Evolutionary conservation across 306 rosid genomes (phyloP).

Genomic region (Vigna angularis): DNA sequence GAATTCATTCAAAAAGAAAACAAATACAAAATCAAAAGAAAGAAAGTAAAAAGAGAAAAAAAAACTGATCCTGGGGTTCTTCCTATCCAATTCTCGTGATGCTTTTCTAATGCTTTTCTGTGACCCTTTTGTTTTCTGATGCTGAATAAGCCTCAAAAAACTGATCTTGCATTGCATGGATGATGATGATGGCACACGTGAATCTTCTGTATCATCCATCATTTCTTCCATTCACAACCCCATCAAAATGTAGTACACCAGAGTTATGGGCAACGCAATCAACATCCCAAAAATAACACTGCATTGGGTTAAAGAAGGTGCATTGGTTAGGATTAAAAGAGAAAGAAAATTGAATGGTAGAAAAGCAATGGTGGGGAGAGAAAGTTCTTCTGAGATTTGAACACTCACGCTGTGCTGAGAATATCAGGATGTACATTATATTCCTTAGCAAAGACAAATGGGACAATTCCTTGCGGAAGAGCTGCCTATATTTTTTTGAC

Average conservation of each 20-base stretch:
- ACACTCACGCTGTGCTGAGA: slow-evolving; percentile 93
- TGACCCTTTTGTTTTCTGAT: slow-evolving; percentile 21
- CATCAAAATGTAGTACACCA: slow-evolving; percentile 92
- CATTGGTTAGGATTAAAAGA: slow-evolving; percentile 47
- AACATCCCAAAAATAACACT: slow-evolving; percentile 97
- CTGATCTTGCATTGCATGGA: slow-evolving; percentile 29
- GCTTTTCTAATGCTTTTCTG: slow-evolving; percentile 36
- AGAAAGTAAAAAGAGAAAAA: slow-evolving; percentile 21
- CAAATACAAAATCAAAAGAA: slow-evolving; percentile 28
- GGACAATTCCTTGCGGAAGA: slow-evolving; percentile 99
- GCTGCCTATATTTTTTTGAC: slow-evolving; percentile 76
- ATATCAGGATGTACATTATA: slow-evolving; percentile 94
- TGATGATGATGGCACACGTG: slow-evolving; percentile 34
- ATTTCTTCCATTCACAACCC: slow-evolving; percentile 63
- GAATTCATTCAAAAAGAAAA: slow-evolving; percentile 43
- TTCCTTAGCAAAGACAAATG: slow-evolving; percentile 98
- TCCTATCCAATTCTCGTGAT: slow-evolving; percentile 43
- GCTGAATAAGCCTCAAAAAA: slow-evolving; percentile 40
- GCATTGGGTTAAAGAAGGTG: slow-evolving; percentile 41
- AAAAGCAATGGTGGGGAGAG: slow-evolving; percentile 19
- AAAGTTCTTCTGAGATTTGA: slow-evolving; percentile 8
- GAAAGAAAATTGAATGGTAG: slow-evolving; percentile 17
- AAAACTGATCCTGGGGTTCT: slow-evolving; percentile 40
- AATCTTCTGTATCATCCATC: slow-evolving; percentile 47
- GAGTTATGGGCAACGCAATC: slow-evolving; percentile 90